Percentiles rank a stretch among this genome's conserved stretches.
phyloP scores from a whole-genome alignment of 768 basidiomycete species.

The Dioszegia hungarica region DNA sequence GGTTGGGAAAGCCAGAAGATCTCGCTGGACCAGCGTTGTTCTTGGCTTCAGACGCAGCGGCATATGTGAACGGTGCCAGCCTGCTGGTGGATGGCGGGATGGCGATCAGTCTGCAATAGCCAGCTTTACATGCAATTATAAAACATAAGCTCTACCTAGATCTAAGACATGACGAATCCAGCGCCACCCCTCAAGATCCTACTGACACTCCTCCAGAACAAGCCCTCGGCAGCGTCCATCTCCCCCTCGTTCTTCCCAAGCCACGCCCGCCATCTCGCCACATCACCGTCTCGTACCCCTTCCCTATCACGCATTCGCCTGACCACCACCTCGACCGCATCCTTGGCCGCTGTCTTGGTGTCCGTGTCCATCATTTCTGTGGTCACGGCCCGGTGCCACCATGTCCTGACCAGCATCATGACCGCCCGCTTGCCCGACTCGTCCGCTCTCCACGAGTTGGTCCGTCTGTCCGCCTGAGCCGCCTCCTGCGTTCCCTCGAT shows the following conservation, averaged over 20 bases:
- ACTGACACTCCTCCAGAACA: constrained; percentile 45
- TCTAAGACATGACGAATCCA: constrained; percentile 39
- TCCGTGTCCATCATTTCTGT: constrained; percentile 39
- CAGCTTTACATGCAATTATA: background rate
- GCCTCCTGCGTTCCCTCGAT: constrained; percentile 44
- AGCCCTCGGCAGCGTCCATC: constrained; percentile 41
- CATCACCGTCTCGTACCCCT: constrained; percentile 41
- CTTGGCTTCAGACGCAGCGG: constrained; percentile 65
- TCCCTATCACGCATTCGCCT: constrained; percentile 40
- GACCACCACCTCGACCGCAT: constrained; percentile 44
- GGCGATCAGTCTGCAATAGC: constrained; percentile 64
- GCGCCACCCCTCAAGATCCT: constrained; percentile 38
- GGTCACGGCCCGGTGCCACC: constrained; percentile 48
- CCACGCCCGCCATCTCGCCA: constrained; percentile 37
- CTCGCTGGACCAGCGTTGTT: constrained; percentile 72
- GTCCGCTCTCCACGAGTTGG: constrained; percentile 39
- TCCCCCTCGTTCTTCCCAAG: constrained; percentile 40
- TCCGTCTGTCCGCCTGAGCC: constrained; percentile 31
- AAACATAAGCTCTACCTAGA: background rate
- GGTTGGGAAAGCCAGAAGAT: constrained; percentile 67
- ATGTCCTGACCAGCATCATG: constrained; percentile 41
- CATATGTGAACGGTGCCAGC: constrained; percentile 52
- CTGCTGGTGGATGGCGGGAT: constrained; percentile 65
- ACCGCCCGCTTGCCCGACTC: constrained; percentile 44
- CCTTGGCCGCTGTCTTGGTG: constrained; percentile 42